Evolutionary conservation across 306 rosid species (phyloP).

Genomic region (Delonix regia): DNA sequence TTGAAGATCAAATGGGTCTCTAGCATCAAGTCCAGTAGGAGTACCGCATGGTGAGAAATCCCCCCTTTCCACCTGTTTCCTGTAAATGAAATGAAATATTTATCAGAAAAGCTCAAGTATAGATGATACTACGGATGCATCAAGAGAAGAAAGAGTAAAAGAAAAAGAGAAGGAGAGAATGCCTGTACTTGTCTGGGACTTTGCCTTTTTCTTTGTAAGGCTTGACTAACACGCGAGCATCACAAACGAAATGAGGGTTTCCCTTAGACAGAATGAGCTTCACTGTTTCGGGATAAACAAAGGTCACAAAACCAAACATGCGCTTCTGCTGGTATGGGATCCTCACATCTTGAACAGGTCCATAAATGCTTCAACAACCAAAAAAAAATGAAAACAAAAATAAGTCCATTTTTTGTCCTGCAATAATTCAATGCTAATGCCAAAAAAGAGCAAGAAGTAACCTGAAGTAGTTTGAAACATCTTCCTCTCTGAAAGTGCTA

Average conservation of each 20-base stretch:
- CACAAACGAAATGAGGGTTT: conserved; percentile 98
- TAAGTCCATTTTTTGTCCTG: not conserved
- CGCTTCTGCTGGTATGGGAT: conserved; percentile 98
- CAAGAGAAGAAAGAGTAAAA: not conserved
- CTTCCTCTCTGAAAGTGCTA: conserved; percentile 96
- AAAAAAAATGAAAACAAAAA: not conserved
- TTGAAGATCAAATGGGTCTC: conserved; percentile 85
- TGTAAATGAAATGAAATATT: conserved; percentile 40
- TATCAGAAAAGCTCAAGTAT: conserved; percentile 7
- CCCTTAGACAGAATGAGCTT: conserved; percentile 93
- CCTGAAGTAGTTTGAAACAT: conserved; percentile 97
- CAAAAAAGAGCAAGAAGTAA: conserved; percentile 12
- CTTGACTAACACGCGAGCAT: conserved; percentile 96
- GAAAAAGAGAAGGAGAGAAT: conserved; percentile 35
- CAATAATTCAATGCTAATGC: not conserved
- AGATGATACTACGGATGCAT: not conserved
- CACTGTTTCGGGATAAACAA: conserved; percentile 86
- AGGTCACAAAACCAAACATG: conserved; percentile 97
- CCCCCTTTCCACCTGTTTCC: conserved; percentile 88
- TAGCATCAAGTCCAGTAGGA: conserved; percentile 78
- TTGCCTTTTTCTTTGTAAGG: conserved; percentile 99
- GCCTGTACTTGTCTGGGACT: conserved; percentile 96
- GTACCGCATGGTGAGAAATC: conserved; percentile 95
- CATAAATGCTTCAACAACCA: conserved; percentile 66
- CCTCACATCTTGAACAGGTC: conserved; percentile 98